Evolutionary conservation across 2,329 filamentous ascomycete genomes (phyloP).

Genomic region (Gaeumannomyces tritici): DNA sequence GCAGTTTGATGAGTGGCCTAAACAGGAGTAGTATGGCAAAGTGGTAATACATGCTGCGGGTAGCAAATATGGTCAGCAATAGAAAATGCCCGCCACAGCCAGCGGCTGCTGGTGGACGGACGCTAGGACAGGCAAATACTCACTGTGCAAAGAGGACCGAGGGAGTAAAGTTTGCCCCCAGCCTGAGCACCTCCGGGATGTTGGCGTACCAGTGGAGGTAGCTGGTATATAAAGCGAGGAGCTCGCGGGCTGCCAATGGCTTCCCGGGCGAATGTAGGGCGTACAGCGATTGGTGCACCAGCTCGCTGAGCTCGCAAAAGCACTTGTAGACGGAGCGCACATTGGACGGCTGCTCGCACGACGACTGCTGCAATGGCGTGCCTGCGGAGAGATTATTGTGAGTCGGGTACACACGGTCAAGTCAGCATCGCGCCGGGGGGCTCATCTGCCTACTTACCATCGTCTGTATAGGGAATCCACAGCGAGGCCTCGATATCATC

Average conservation of each 20-base stretch:
- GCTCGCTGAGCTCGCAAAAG: slow-evolving; percentile 63
- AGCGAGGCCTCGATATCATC: slow-evolving; percentile 49
- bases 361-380: slow-evolving; percentile 40
- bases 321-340: slow-evolving; percentile 59
- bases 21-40: slow-evolving; percentile 65
- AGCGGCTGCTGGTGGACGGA: not conserved
- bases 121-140: slow-evolving; percentile 18
- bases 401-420: not conserved
- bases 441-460: slow-evolving; percentile 28
- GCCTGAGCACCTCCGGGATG: slow-evolving; percentile 52
- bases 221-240: slow-evolving; percentile 56
- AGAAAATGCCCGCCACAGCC: not conserved
- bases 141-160: slow-evolving; percentile 67
- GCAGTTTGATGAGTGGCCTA: slow-evolving; percentile 57
- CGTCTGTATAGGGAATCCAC: slow-evolving; percentile 50
- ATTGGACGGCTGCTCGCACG: slow-evolving; percentile 54
- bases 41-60: slow-evolving; percentile 57
- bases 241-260: slow-evolving; percentile 51
- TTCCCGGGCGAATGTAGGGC: slow-evolving; percentile 62
- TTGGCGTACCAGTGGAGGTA: slow-evolving; percentile 64
- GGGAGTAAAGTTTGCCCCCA: slow-evolving; percentile 62
- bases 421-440: no score
- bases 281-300: slow-evolving; percentile 62
- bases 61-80: slow-evolving; percentile 6
- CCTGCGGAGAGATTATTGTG: not conserved